A percentile compares a stretch with the other conserved stretches of the same genome.
These are phyloP conservation scores for Trichoderma harzianum DNA, from an alignment of 2,329 filamentous ascomycete species.

Conservation along the genomic window DNA sequence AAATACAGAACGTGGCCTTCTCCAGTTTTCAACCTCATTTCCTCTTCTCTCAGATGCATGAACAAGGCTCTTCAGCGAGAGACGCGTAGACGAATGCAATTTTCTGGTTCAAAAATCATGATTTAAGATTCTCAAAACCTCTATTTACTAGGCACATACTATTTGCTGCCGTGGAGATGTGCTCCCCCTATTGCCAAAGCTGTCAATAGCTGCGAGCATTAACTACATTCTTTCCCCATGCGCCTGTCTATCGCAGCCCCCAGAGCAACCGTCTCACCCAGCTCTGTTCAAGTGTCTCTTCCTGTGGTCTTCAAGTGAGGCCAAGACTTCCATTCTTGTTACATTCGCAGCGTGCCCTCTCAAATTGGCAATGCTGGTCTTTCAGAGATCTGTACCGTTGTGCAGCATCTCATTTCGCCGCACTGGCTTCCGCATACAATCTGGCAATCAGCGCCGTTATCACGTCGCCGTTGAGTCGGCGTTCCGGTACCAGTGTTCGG, in stretches of 20 bases:
- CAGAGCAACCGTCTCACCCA: not conserved
- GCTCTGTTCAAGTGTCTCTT: not conserved
- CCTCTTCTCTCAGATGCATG: not conserved
- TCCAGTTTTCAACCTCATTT: not conserved
- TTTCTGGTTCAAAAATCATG: not conserved
- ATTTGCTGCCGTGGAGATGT: not conserved
- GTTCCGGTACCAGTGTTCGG: constrained; percentile 18
- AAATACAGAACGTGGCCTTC: not conserved
- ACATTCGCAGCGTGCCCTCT: not conserved
- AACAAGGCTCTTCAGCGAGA: not conserved
- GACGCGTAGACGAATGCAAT: not conserved
- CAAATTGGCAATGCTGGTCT: not conserved
- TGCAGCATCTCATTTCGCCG: constrained; percentile 51
- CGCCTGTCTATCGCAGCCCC: too few species aligned
- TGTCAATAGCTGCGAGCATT: not conserved
- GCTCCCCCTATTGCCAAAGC: not conserved
- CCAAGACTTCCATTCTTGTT: not conserved
- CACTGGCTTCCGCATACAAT: constrained; percentile 51
- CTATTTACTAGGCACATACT: not conserved
- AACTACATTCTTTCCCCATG: not conserved
- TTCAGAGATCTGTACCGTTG: constrained; percentile 13
- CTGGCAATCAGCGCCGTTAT: constrained; percentile 40
- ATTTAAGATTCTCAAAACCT: not conserved
- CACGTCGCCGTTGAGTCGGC: constrained; percentile 22
- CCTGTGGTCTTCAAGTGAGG: not conserved